A percentile compares a stretch with the other conserved stretches of the same genome.
Evolutionary conservation across 305 asterid genomes (phyloP).

Genomic region (Plantago rigida): DNA sequence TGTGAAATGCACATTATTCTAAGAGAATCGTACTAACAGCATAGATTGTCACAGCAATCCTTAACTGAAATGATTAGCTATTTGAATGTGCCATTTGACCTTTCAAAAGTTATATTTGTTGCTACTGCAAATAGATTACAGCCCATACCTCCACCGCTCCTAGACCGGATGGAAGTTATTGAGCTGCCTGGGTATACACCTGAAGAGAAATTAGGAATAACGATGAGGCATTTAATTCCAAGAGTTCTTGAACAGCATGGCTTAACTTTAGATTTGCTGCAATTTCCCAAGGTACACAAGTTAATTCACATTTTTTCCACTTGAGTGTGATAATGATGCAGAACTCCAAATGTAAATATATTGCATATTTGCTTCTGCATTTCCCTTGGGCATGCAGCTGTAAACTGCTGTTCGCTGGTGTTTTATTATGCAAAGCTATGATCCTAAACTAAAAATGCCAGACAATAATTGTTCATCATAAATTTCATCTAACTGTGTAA

Average conservation of each 20-base stretch:
- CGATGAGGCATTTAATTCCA: slow-evolving; percentile 81
- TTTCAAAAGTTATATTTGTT: slow-evolving; percentile 92
- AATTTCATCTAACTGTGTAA: neutral
- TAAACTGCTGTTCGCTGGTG: slow-evolving; percentile 6
- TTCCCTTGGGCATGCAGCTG: slow-evolving; percentile 14
- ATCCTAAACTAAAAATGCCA: neutral
- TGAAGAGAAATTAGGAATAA: slow-evolving; percentile 92
- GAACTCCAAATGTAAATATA: slow-evolving; percentile 13
- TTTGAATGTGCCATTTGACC: slow-evolving; percentile 90
- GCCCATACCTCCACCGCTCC: slow-evolving; percentile 88
- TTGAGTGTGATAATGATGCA: slow-evolving; percentile 17
- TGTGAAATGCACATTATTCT: neutral
- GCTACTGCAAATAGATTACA: slow-evolving; percentile 94
- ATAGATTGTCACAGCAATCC: slow-evolving; percentile 35
- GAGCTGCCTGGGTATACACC: slow-evolving; percentile 98
- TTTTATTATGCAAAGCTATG: slow-evolving; percentile 12
- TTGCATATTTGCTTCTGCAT: slow-evolving; percentile 8
- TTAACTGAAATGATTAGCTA: slow-evolving; percentile 64
- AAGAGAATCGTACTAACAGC: slow-evolving; percentile 13
- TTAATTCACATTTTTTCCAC: slow-evolving; percentile 26
- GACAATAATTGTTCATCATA: neutral
- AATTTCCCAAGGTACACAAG: slow-evolving; percentile 82
- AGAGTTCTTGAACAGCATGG: slow-evolving; percentile 98
- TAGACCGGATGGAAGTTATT: slow-evolving; percentile 98
- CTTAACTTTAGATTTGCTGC: slow-evolving; percentile 73